Conservation (phyloP, 495 filamentous ascomycete genomes). For the Penicillium simplicissimum region DNA sequence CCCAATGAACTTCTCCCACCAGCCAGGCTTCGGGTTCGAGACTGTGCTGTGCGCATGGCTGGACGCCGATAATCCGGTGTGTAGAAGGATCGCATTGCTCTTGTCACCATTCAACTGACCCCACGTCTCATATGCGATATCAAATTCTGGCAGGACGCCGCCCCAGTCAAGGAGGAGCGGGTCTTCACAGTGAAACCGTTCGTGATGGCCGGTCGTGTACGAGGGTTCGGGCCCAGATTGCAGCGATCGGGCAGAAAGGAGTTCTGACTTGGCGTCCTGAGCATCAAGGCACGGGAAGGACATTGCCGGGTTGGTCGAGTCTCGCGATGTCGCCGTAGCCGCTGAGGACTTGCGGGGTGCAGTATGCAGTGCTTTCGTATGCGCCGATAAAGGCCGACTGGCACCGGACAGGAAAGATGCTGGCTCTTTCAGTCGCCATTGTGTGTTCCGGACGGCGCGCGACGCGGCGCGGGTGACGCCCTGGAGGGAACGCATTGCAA, state of each 20-base stretch:
- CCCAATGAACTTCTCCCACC: slow-evolving; percentile 99
- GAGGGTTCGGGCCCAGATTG: slow-evolving; percentile 85
- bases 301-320: slow-evolving; percentile 84
- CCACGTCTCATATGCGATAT: slow-evolving; percentile 94
- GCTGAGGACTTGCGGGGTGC: slow-evolving; percentile 32
- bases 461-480: slow-evolving; percentile 27
- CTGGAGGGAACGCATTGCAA: slow-evolving; percentile 31
- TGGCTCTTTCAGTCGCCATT: slow-evolving; percentile 22
- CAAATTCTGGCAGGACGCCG: slow-evolving; percentile 79
- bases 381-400: slow-evolving; percentile 27
- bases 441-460: slow-evolving; percentile 19
- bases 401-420: slow-evolving; percentile 15
- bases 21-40: slow-evolving; percentile 82
- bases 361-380: slow-evolving; percentile 28
- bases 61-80: slow-evolving; percentile 92
- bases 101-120: slow-evolving; percentile 76
- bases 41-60: slow-evolving; percentile 92
- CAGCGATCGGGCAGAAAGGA: slow-evolving; percentile 69
- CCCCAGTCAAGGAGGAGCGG: slow-evolving; percentile 92
- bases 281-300: slow-evolving; percentile 95
- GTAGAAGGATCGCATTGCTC: slow-evolving; percentile 88
- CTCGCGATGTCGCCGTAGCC: slow-evolving; percentile 28
- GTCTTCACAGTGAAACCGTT: slow-evolving; percentile 68
- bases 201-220: slow-evolving; percentile 84
- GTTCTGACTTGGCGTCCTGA: slow-evolving; percentile 78